Base-by-base conservation (phyloP, 495 filamentous ascomycete genomes). In the Penicillium cataractarum region DNA sequence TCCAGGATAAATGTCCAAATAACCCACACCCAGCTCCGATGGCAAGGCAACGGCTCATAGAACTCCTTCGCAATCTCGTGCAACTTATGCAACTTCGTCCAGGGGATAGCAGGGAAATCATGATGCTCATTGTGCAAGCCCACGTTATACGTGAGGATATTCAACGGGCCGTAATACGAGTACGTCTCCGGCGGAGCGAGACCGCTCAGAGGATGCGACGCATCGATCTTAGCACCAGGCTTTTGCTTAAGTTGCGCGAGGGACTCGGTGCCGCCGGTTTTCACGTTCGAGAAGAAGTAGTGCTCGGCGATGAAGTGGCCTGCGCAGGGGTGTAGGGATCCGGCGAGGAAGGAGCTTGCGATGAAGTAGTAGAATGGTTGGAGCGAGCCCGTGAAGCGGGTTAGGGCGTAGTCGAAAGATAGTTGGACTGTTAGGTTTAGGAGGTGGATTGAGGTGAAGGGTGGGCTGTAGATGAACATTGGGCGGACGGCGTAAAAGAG, bases 221-320 rank as follows among this genome's bases (percentile, higher is more conserved):
- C 55, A 27, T 74, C 48, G 44, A 68, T 62, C 60, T 73, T 65
- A 55, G 65, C 7, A 31, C 67, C 40, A 12, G 65, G 64, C 44
- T 55, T 68, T 22, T 49, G 64, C 56, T 78, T 79, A 42, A 71
- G 66, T 22, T 80, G 70, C 5, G 68, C 67, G 19, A 81, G 69
- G 0, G 89, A 87, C 65, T 90, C 78, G 17, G 83, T 84, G 22
- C 86, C 86, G 26, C 81, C 78, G 1, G 81, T 72, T 12, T 84
- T 77, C 17, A 86, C 81, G 31, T 88, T 85, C 49, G 90, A 88
- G 76, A 98, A 97, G 64, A 99, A 92, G 82, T 99, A 99, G 84
- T 99, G 96, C 78, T 99, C 96, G 60, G 95, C 93, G 76, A 99
- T 98, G 82, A 99, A 99, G 76, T 99, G 96, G 15, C 91, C 96